Percentiles rank a stretch among this genome's conserved stretches.
Conservation (phyloP, 768 basidiomycete species). For the Boletus pseudo-olivaceus region DNA sequence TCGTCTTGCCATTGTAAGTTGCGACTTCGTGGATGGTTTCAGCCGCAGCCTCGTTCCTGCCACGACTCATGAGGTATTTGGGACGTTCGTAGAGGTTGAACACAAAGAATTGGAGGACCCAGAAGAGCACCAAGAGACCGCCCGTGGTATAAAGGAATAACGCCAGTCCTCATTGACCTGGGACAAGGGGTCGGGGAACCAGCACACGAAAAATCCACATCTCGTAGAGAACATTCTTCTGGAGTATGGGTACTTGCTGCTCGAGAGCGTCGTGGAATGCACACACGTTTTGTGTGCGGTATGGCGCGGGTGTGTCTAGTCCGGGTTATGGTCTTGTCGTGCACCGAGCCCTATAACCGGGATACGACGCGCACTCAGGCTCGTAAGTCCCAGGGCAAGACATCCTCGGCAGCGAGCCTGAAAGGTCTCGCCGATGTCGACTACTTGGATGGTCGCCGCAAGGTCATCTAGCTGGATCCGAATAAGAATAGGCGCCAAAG, state of each 20-base stretch:
- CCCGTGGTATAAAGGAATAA: slow-evolving; percentile 74
- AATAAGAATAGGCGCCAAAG: too few species aligned
- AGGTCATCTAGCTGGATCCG: background rate
- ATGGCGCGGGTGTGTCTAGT: background rate
- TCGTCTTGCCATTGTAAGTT: slow-evolving; percentile 51
- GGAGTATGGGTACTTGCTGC: too few species aligned
- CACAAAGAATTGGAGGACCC: slow-evolving; percentile 58
- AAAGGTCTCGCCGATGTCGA: background rate
- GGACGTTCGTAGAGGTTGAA: slow-evolving; percentile 71
- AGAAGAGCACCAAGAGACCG: slow-evolving; percentile 62
- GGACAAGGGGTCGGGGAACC: slow-evolving; percentile 36
- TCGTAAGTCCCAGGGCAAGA: background rate
- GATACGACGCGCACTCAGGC: background rate
- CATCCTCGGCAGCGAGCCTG: background rate
- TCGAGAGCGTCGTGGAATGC: background rate
- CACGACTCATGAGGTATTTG: slow-evolving; percentile 68
- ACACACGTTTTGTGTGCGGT: background rate
- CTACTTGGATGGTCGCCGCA: background rate
- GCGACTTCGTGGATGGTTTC: slow-evolving; percentile 62
- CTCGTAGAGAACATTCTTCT: too few species aligned
- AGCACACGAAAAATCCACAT: slow-evolving; percentile 64
- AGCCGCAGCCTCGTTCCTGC: slow-evolving; percentile 58
- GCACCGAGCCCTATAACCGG: background rate
- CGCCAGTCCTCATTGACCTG: slow-evolving; percentile 69
- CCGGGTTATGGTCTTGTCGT: background rate